Evolutionary conservation across 345 rosid species (phyloP).

Genomic region (Hypericum perforatum): DNA sequence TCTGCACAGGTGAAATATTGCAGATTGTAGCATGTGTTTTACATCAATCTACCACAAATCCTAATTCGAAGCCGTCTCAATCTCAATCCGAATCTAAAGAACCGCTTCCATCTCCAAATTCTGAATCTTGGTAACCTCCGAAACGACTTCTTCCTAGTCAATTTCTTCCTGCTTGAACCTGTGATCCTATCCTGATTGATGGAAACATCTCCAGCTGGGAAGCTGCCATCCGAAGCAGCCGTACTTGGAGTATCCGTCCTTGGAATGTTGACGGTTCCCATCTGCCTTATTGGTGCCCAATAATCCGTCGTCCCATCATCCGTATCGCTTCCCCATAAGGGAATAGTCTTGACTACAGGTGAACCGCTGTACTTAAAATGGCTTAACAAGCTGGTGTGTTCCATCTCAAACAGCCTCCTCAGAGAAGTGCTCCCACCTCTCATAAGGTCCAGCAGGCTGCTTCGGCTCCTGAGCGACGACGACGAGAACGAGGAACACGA

Average conservation of each 20-base stretch:
- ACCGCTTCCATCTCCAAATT: constrained; percentile 23
- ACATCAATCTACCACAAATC: constrained; percentile 31
- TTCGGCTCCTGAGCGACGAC: constrained; percentile 14
- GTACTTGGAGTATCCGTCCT: constrained; percentile 7
- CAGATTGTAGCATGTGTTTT: constrained; percentile 4
- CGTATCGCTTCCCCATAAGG: constrained; percentile 36
- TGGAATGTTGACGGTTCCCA: background rate
- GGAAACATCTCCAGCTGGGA: constrained; percentile 4
- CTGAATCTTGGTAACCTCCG: constrained; percentile 38
- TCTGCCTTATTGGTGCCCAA: constrained; percentile 26
- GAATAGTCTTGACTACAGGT: constrained; percentile 29
- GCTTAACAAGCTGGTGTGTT: constrained; percentile 36
- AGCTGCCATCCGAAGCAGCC: constrained; percentile 24
- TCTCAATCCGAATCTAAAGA: constrained; percentile 23
- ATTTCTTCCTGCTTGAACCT: constrained; percentile 4
- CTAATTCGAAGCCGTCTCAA: constrained; percentile 32
- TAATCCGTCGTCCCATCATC: constrained; percentile 28
- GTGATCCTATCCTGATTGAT: background rate
- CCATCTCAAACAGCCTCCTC: constrained; percentile 43
- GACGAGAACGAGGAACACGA: constrained; percentile 23
- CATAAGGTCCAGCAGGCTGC: constrained; percentile 34
- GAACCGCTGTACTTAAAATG: constrained; percentile 40
- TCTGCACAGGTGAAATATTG: background rate
- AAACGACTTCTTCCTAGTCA: constrained; percentile 38
- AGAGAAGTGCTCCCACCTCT: constrained; percentile 34